Base-by-base conservation (phyloP, 2,329 filamentous ascomycete genomes). In the Phyllosticta citrichinensis region DNA sequence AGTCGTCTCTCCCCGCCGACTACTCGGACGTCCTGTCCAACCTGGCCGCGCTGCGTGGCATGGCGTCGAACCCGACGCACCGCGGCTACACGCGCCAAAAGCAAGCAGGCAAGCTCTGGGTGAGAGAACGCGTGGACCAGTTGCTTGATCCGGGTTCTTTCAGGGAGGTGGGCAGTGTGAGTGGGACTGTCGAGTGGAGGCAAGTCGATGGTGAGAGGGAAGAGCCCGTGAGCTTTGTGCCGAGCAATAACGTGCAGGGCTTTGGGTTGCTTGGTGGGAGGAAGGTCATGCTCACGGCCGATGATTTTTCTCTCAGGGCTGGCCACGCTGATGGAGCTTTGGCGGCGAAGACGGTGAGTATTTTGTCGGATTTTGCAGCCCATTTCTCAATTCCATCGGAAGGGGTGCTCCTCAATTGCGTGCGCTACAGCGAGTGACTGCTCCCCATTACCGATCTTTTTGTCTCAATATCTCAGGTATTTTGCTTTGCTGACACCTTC, bases 101-200 rank as follows among this genome's bases (percentile, higher is more conserved):
- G 64, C 76, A 83, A 70, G 79, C 82, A 2, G 84, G 84, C 1
- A 87, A 87, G 69, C 76, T 87, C 19, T 86, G 83, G 83, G 83
- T 86, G 0, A 79, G 83, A 22, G 83, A 87, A 66, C 76, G 84
- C 2, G 80, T 87, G 19, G 76, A 81, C 5, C 73, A 79, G 33
- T 73, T 87, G n/a, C 75, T 87, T 11, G 83, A 87, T 62, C 65
- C 72, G 2, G 79, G 75, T 2, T 80, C 75, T 24, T 85, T 86
- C 64, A 74, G 76, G 19, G 84, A 87, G 69, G 78, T 87, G 6
- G 84, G 84, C 0, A 83, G 80, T 52, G 76, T 84, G 0, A 81
- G 81, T 2, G 84, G 84, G 4, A 81, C 79, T 0, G 83, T 85
- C 10, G 76, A 72, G 54, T 87, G 84, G 83, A 79, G 77, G 64